Conservation (phyloP, 78 protist genomes). For the Andalucia godoyi region DNA sequence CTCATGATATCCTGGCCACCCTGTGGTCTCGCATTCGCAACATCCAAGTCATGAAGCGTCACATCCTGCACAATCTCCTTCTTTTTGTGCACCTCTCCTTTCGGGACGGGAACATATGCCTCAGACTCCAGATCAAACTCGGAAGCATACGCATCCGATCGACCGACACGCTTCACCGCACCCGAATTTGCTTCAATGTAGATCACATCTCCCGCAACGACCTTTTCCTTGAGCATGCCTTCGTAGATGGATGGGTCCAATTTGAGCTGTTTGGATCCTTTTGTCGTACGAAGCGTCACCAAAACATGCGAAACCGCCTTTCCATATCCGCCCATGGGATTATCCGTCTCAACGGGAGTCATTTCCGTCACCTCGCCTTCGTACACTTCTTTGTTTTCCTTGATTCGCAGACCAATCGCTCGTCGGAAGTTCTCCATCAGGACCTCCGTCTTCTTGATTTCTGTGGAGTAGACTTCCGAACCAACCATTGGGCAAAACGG, state of each 20-base stretch:
- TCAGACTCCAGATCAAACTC: constrained; percentile 97
- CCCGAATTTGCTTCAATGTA: constrained; percentile 95
- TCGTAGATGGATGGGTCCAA: constrained; percentile 97
- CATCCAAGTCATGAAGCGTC: constrained; percentile 97
- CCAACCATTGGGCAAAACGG: constrained; percentile 99
- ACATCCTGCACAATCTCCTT: constrained; percentile 94
- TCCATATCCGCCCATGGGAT: constrained; percentile 88
- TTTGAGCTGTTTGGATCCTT: constrained; percentile 89
- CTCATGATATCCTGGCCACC: constrained; percentile 94
- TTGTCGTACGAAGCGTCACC: constrained; percentile 63
- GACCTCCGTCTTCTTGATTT: constrained; percentile 94
- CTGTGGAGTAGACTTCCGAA: constrained; percentile 91
- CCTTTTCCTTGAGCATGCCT: constrained; percentile 92
- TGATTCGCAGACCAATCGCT: constrained; percentile 96
- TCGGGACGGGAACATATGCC: constrained; percentile 99
- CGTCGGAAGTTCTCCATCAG: constrained; percentile 97
- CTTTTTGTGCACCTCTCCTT: constrained; percentile 98
- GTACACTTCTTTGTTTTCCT: constrained; percentile 97
- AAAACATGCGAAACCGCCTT: constrained; percentile 88
- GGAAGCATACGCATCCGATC: constrained; percentile 88
- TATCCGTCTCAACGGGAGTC: constrained; percentile 93
- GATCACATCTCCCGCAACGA: constrained; percentile 92
- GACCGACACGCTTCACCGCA: constrained; percentile 94
- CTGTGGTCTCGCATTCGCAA: constrained; percentile 95
- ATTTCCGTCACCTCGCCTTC: constrained; percentile 99